A percentile compares a stretch with the other conserved stretches of the same genome.
Conservation (phyloP, 345 rosid species). For the Arabis alpina region DNA sequence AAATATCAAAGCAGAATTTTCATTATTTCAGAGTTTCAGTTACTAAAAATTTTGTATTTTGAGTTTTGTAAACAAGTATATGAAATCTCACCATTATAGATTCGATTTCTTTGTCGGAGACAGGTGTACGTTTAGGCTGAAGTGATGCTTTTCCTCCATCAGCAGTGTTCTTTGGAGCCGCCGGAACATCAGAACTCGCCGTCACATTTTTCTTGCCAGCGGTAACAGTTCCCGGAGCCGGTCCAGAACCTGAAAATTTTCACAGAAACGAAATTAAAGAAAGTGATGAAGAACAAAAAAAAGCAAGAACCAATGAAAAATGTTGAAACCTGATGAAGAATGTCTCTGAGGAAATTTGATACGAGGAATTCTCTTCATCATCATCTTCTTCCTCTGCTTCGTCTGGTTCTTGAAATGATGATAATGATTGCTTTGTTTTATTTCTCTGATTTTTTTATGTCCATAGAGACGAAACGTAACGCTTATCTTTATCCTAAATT, state of each 20-base stretch:
- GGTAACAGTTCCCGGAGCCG: conserved; percentile 36
- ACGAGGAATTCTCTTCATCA: conserved; percentile 69
- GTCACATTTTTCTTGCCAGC: conserved; percentile 38
- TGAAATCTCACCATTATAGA: conserved; percentile 56
- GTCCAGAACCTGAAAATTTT: conserved; percentile 27
- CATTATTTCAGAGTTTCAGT: neutral
- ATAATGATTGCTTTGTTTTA: neutral
- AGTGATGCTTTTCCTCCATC: conserved; percentile 83
- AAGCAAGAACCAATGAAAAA: conserved; percentile 9
- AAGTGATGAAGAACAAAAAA: neutral
- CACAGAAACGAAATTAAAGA: neutral
- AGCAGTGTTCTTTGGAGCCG: conserved; percentile 56
- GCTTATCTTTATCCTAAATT: conserved; percentile 40
- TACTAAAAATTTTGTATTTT: neutral
- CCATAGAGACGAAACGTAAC: conserved; percentile 8
- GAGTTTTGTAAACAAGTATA: no score
- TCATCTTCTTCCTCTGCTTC: neutral
- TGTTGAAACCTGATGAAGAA: conserved; percentile 38
- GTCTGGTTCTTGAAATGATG: conserved; percentile 19
- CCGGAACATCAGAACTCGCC: conserved; percentile 64
- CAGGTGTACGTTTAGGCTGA: conserved; percentile 82
- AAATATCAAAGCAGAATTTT: neutral
- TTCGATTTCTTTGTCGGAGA: conserved; percentile 71
- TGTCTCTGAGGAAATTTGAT: conserved; percentile 76
- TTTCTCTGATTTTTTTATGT: conserved; percentile 1